Evolutionary conservation across 2,329 filamentous ascomycete genomes (phyloP).

Genomic region (Daldinia sp.): DNA sequence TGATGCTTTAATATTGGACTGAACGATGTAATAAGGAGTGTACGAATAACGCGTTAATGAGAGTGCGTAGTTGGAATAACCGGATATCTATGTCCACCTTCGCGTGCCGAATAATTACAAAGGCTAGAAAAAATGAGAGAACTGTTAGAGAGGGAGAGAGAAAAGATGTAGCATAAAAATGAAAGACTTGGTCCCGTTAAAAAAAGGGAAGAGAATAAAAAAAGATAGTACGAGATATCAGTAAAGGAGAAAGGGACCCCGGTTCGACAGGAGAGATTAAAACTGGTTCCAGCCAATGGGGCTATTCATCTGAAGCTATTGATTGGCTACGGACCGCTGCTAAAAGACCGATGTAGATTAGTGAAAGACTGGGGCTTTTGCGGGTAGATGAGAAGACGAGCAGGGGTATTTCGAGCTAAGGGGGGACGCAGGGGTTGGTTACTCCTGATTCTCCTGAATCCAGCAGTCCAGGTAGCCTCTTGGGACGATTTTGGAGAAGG

Average conservation of each 20-base stretch:
- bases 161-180: conserved; percentile 22
- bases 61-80: conserved; percentile 40
- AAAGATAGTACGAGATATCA: conserved; percentile 36
- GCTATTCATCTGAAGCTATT: conserved; percentile 5
- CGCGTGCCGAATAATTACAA: conserved; percentile 35
- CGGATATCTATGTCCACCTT: conserved; percentile 29
- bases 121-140: conserved; percentile 34
- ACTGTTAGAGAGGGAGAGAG: conserved; percentile 19
- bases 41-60: conserved; percentile 36
- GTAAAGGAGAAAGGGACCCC: conserved; percentile 30
- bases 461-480: too few species aligned
- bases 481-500: too few species aligned
- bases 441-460: conserved; percentile 13
- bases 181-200: background rate
- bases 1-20: conserved; percentile 2
- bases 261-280: conserved; percentile 35
- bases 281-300: conserved; percentile 33
- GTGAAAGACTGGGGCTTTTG: conserved; percentile 30
- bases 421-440: background rate
- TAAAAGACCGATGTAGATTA: conserved; percentile 34
- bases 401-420: background rate
- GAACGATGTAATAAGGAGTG: conserved; percentile 21
- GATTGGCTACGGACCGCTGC: conserved; percentile 23
- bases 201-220: conserved; percentile 22
- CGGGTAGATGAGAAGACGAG: conserved; percentile 27